Percentiles rank a stretch among this genome's conserved stretches.
Conservation (phyloP, 805 yeast genomes). For the Wickerhamomyces chaumierensis region DNA sequence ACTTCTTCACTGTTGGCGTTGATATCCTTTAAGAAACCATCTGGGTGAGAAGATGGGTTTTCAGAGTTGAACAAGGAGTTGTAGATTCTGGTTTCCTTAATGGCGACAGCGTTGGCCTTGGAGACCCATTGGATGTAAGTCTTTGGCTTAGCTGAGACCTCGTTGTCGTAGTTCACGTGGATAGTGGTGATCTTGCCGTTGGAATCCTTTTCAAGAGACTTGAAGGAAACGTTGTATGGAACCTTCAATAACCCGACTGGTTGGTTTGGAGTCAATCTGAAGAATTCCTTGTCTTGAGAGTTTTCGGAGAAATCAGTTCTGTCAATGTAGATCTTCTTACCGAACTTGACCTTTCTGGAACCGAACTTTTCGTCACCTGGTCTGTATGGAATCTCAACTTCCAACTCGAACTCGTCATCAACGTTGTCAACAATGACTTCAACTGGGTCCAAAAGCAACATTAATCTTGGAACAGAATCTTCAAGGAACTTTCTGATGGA, state of each 20-base stretch:
- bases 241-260: constrained; percentile 91
- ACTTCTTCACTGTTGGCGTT: constrained; percentile 71
- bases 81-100: constrained; percentile 76
- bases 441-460: constrained; percentile 85
- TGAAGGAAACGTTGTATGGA: constrained; percentile 70
- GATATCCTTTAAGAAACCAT: constrained; percentile 78
- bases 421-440: constrained; percentile 73
- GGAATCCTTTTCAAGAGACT: constrained; percentile 48
- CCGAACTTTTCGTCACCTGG: constrained; percentile 78
- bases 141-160: constrained; percentile 55
- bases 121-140: constrained; percentile 97
- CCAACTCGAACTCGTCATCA: constrained; percentile 60
- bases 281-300: constrained; percentile 53
- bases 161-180: constrained; percentile 72
- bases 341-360: constrained; percentile 62
- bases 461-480: constrained; percentile 84
- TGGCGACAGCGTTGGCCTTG: constrained; percentile 49
- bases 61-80: constrained; percentile 83
- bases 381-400: constrained; percentile 74
- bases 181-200: constrained; percentile 58
- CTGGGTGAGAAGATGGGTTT: constrained; percentile 82
- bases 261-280: constrained; percentile 88
- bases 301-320: constrained; percentile 75
- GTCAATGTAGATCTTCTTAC: constrained; percentile 75
- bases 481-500: constrained; percentile 83